A percentile compares a stretch with the other conserved stretches of the same genome.
Conservation (phyloP, 225 moss, liverwort and hornwort genomes). For the Straminergon stramineum region DNA sequence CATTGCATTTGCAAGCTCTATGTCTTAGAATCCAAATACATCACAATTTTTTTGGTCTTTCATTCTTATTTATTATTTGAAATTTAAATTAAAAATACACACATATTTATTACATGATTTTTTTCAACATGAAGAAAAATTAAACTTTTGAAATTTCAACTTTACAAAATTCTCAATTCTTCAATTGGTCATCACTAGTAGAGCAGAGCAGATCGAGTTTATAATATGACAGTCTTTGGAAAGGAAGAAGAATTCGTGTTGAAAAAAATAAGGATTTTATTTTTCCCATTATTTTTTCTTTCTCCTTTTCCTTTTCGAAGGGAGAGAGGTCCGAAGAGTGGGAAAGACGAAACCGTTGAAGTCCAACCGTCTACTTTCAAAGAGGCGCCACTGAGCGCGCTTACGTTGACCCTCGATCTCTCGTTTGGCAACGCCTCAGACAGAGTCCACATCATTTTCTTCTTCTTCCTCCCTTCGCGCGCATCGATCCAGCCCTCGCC, state of each 20-base stretch:
- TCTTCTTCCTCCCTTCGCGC: background rate
- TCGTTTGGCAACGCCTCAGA: background rate
- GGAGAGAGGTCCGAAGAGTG: background rate
- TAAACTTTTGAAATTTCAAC: background rate
- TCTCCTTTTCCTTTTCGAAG: background rate
- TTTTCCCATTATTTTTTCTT: no score
- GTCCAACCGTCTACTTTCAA: background rate
- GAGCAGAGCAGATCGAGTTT: no score
- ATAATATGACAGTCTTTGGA: background rate
- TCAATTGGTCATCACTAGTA: rapidly evolving
- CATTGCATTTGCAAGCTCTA: background rate
- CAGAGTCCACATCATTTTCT: background rate
- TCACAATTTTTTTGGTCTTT: background rate
- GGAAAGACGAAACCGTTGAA: slow-evolving; percentile 13
- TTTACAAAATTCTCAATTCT: background rate
- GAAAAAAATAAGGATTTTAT: background rate
- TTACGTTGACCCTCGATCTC: background rate
- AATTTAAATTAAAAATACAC: background rate
- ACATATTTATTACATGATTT: background rate
- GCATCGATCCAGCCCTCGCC: background rate
- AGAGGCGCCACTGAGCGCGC: background rate
- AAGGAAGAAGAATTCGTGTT: no score
- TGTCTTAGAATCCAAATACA: no score
- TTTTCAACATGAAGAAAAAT: background rate
- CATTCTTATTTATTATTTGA: background rate